Conservation (phyloP, 202 grass and related monocot genomes). For the Panicum hallii region DNA sequence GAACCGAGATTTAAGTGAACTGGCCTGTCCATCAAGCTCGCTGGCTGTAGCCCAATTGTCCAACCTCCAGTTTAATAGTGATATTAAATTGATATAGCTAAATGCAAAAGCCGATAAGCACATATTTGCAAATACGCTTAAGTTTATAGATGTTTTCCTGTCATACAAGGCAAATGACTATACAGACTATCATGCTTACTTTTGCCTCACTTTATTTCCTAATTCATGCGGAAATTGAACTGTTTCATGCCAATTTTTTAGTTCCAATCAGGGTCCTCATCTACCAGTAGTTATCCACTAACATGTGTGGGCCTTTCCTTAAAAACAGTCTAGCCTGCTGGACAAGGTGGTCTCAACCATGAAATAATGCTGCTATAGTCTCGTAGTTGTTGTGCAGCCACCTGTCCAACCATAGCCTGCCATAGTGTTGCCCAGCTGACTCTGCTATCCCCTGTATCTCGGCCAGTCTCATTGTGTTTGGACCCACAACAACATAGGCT, state of each 20-base stretch:
- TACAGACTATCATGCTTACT: not conserved
- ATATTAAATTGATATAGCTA: not conserved
- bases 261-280: not conserved
- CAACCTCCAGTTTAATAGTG: not conserved
- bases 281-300: not conserved
- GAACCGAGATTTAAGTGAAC: not conserved
- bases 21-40: not conserved
- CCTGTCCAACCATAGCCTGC: not conserved
- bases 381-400: not conserved
- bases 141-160: not conserved
- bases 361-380: not conserved
- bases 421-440: not conserved
- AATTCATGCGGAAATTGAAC: not conserved
- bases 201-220: not conserved
- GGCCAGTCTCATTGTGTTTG: not conserved
- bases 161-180: not conserved
- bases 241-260: not conserved
- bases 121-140: not conserved
- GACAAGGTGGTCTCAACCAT: not conserved
- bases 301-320: slow-evolving; percentile 1
- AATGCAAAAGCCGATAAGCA: not conserved
- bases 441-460: not conserved
- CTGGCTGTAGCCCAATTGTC: not conserved
- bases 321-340: not conserved
- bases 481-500: not conserved